phyloP scores from a whole-genome alignment of 305 asterid genomes.

The Fraxinus sp. region DNA sequence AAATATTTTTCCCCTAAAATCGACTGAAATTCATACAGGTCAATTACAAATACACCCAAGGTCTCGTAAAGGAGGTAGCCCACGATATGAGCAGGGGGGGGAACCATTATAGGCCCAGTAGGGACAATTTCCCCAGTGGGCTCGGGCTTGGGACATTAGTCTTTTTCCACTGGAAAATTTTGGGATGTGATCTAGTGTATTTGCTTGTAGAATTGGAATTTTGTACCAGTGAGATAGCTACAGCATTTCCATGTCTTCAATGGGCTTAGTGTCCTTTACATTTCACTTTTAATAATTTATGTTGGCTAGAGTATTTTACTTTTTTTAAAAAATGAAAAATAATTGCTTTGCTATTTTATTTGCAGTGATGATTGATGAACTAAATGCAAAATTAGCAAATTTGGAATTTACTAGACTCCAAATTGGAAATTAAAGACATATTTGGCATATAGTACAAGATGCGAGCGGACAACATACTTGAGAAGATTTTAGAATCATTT shows the following conservation, averaged over 20 bases:
- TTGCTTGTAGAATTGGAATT: background rate
- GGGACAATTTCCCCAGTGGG: background rate
- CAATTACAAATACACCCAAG: background rate
- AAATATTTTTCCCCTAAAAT: no score
- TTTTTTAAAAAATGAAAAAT: background rate
- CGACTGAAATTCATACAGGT: background rate
- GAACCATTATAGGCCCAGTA: background rate
- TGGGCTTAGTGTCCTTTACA: background rate
- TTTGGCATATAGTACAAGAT: background rate
- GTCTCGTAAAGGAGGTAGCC: background rate
- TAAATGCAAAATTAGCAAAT: background rate
- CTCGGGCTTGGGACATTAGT: background rate
- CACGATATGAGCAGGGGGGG: background rate
- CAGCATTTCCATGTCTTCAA: background rate
- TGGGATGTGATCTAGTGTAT: background rate
- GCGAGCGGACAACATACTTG: background rate
- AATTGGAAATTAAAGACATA: background rate
- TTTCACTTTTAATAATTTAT: background rate
- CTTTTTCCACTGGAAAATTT: background rate
- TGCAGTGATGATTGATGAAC: background rate
- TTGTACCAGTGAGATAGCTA: background rate
- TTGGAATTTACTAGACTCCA: background rate
- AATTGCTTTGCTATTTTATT: background rate
- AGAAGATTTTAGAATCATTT: background rate
- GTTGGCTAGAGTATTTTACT: background rate